These are phyloP conservation scores for Trichoderma koningiopsis DNA, from an alignment of 2,329 filamentous ascomycete genomes.

Conservation along the genomic window DNA sequence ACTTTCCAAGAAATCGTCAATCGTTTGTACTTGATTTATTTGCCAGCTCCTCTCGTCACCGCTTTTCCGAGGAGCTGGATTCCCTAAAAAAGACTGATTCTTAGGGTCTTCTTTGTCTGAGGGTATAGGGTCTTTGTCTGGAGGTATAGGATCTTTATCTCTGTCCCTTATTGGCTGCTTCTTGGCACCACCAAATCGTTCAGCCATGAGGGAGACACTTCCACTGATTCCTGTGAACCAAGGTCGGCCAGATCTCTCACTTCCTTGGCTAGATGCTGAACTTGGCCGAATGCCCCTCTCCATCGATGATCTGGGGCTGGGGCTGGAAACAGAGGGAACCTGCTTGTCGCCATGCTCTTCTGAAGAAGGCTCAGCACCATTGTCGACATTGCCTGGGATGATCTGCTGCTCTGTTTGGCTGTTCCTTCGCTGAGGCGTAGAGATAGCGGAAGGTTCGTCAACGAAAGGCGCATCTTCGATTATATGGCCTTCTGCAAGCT, in stretches of 20 bases:
- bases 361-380: neutral
- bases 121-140: slow-evolving; percentile 24
- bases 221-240: slow-evolving; percentile 30
- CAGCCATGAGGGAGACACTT: slow-evolving; percentile 40
- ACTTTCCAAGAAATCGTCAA: slow-evolving; percentile 18
- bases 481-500: neutral
- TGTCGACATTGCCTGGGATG: neutral
- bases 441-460: slow-evolving; percentile 1
- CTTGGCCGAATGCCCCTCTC: neutral
- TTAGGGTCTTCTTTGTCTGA: slow-evolving; percentile 31
- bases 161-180: slow-evolving; percentile 24
- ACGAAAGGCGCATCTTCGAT: slow-evolving; percentile 6
- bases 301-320: neutral
- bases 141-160: slow-evolving; percentile 33
- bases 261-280: slow-evolving; percentile 8
- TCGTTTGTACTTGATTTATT: slow-evolving; percentile 5
- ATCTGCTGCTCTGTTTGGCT: slow-evolving; percentile 10
- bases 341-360: neutral
- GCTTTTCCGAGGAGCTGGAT: slow-evolving; percentile 49
- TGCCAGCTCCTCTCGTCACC: slow-evolving; percentile 41
- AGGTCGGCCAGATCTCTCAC: neutral
- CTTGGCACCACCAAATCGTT: slow-evolving; percentile 39
- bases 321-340: neutral
- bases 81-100: slow-evolving; percentile 50
- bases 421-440: slow-evolving; percentile 6